These are phyloP conservation scores for Trichoderma pleuroti DNA, from an alignment of 2,329 filamentous ascomycete genomes.

Conservation along the genomic window DNA sequence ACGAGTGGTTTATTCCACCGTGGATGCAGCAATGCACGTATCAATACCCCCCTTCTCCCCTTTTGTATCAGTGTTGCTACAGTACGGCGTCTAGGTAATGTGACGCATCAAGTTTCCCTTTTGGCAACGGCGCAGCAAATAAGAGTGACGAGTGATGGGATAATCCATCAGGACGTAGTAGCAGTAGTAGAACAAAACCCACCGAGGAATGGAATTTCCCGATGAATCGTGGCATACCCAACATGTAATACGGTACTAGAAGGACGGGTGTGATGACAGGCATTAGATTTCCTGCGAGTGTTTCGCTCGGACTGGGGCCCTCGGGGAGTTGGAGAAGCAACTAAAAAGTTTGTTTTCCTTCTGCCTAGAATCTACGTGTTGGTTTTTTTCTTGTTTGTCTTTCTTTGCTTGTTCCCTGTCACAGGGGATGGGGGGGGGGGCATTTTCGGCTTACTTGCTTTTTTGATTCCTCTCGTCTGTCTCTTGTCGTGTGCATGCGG, in stretches of 20 bases:
- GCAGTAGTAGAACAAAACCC: neutral
- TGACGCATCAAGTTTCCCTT: slow-evolving; percentile 2
- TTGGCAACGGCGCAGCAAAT: neutral
- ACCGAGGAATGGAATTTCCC: neutral
- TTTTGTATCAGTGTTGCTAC: neutral
- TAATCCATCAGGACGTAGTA: neutral
- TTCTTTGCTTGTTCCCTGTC: neutral
- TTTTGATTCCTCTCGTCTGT: neutral
- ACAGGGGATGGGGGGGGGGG: neutral
- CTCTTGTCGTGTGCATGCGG: neutral
- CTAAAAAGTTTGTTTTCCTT: neutral
- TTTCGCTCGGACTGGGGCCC: neutral
- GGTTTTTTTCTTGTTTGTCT: neutral
- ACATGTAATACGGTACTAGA: too few species aligned
- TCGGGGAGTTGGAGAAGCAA: neutral
- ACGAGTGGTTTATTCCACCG: neutral
- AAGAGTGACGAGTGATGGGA: neutral
- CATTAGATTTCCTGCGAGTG: neutral
- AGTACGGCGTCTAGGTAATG: neutral
- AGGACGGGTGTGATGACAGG: neutral
- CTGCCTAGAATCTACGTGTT: neutral
- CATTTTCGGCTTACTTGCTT: neutral
- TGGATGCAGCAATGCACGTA: slow-evolving; percentile 13
- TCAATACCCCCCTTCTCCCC: neutral
- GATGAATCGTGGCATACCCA: too few species aligned